Evolutionary conservation across 2,329 filamentous ascomycete genomes (phyloP).

Genomic region (Phialophora chinensis): DNA sequence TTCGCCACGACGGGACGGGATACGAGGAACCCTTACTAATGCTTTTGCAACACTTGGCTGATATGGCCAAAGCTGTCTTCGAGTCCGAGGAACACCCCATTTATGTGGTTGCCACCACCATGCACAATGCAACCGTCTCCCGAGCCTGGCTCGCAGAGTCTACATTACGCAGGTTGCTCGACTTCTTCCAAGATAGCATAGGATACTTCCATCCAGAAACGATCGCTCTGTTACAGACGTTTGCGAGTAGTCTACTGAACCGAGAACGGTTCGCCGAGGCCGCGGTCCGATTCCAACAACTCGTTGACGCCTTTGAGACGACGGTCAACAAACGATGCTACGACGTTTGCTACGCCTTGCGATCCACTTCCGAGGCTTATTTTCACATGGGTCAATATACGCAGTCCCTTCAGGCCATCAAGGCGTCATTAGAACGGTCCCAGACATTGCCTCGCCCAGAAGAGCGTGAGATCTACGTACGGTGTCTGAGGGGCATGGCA

Average conservation of each 20-base stretch:
- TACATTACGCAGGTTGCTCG: constrained; percentile 36
- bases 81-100: constrained; percentile 36
- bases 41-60: constrained; percentile 37
- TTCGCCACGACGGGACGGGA: constrained; percentile 39
- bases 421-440: constrained; percentile 36
- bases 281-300: constrained; percentile 39
- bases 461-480: constrained; percentile 40
- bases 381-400: constrained; percentile 37
- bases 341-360: constrained; percentile 39
- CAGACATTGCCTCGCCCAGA: constrained; percentile 32
- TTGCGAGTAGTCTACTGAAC: constrained; percentile 38
- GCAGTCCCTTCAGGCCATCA: constrained; percentile 35
- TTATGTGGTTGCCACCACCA: constrained; percentile 35
- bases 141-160: constrained; percentile 37
- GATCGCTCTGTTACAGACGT: constrained; percentile 39
- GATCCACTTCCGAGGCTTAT: constrained; percentile 39
- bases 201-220: constrained; percentile 40
- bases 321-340: constrained; percentile 36
- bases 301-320: constrained; percentile 39
- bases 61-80: constrained; percentile 36
- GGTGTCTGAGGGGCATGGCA: constrained; percentile 38
- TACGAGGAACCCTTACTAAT: constrained; percentile 39
- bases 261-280: constrained; percentile 37
- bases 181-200: constrained; percentile 41
- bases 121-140: constrained; percentile 32